Base-by-base conservation (phyloP, 371 early-diverging fungal species). In the Mucor sp. region DNA sequence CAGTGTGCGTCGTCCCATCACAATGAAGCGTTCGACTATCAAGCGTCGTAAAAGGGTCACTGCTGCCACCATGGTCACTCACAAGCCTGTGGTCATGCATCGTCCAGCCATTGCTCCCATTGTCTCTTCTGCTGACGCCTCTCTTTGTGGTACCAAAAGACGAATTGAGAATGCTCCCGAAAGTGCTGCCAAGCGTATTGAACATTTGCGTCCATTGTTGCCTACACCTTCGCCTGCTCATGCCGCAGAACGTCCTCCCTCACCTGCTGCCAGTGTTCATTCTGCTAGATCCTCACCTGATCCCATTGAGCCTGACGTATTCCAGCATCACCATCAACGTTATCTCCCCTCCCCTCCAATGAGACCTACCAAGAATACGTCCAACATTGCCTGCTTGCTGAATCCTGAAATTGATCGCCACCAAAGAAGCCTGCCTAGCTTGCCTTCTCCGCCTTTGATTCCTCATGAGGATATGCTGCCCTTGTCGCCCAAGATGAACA, bases 21-120 rank as follows among this genome's bases (percentile, higher is more conserved):
- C 75, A 28, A 83, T 88, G 85, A 83, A 84, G 65, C 76, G 83
- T 8, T 77, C 82, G 4, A 83, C 81, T 27, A 86, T 88, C 65
- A 85, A 85, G 67, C 77, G 87, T 25, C 79, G 88, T 57, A 83
- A 83, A 57, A 63, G 84, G 63, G 76, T 80, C 7, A 72, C 81
- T 41, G 73, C 73, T 8, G 68, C 69, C 7, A 63, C 63, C 15
- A 65, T 72, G 37, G 68, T 44, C 12, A 62, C 72, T n/a, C 67
- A 74, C 50, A 62, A 63, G 17, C 60, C 66, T 15, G 32, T 65
- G 33, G 41, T 72, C 28, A 41, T 72, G 62, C 72, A 68, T 37
- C 71, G 57, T 12, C 61, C 57, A 41, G 11, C 41, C 2, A 57
- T 44, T 7, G 28, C 35, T 15, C 50, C 50, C 21, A 21, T 50